Percentiles rank a stretch among this genome's conserved stretches.
These are phyloP conservation scores for Nannizziopsis arthrosporioides DNA, from an alignment of 2,329 filamentous ascomycete species.

Conservation along the genomic window DNA sequence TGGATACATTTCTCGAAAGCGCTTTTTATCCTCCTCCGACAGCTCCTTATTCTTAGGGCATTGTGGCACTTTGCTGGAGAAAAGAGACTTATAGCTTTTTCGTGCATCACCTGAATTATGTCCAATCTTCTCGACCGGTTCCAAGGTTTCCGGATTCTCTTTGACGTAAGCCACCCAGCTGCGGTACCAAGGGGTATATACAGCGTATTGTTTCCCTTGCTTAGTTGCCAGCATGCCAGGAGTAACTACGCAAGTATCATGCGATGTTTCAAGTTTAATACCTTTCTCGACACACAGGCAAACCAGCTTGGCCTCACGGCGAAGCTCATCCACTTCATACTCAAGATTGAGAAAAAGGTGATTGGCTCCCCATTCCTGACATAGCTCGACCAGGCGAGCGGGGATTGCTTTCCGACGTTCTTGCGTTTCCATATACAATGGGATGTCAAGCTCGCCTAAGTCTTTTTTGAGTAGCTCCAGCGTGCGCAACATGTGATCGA, in stretches of 20 bases:
- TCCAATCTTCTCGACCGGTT: constrained; percentile 47
- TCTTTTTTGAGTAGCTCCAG: constrained; percentile 54
- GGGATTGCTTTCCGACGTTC: constrained; percentile 53
- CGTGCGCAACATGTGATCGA: constrained; percentile 71
- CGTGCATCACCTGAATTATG: constrained; percentile 44
- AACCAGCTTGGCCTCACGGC: constrained; percentile 60
- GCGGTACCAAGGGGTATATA: constrained; percentile 74
- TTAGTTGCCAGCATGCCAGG: constrained; percentile 58
- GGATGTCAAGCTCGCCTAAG: constrained; percentile 60
- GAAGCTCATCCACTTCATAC: constrained; percentile 82
- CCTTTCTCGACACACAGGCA: constrained; percentile 49
- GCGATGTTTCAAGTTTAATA: constrained; percentile 58
- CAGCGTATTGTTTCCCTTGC: constrained; percentile 65
- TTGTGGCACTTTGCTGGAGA: constrained; percentile 49
- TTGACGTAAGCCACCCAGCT: constrained; percentile 65
- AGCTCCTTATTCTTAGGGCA: constrained; percentile 54
- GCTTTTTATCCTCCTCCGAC: constrained; percentile 45
- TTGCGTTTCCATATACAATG: constrained; percentile 62
- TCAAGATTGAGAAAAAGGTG: constrained; percentile 77
- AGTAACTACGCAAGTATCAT: constrained; percentile 72
- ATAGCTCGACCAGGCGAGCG: constrained; percentile 50
- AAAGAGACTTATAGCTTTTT: constrained; percentile 44
- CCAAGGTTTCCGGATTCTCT: constrained; percentile 54
- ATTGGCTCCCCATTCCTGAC: constrained; percentile 58
- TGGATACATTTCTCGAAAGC: constrained; percentile 54